Evolutionary conservation across 1,284 basidiomycete genomes (phyloP).

Genomic region (Marasmius oreades): DNA sequence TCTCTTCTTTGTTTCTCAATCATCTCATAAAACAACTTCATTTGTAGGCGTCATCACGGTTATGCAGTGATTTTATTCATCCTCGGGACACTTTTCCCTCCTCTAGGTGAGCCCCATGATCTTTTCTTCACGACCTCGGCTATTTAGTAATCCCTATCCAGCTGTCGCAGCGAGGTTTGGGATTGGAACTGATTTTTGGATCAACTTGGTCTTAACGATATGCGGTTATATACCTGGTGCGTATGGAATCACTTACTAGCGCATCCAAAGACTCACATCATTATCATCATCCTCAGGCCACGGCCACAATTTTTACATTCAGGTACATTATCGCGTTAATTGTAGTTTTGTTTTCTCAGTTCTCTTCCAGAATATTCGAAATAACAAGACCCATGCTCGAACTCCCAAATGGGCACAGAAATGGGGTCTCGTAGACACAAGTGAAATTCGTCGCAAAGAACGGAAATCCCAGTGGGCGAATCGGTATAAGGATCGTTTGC

Average conservation of each 20-base stretch:
- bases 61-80: conserved; percentile 83
- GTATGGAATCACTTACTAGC: conserved; percentile 20
- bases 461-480: conserved; percentile 83
- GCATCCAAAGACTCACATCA: conserved; percentile 1
- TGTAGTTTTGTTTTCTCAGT: neutral
- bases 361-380: conserved; percentile 77
- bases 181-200: conserved; percentile 88
- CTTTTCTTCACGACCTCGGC: conserved; percentile 9
- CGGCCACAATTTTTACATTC: conserved; percentile 89
- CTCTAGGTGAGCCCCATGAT: conserved; percentile 60
- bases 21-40: conserved; percentile 24
- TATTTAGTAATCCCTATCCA: conserved; percentile 28
- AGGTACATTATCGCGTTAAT: conserved; percentile 40
- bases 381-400: conserved; percentile 88
- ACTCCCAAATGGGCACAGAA: conserved; percentile 94
- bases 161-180: conserved; percentile 96
- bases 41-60: conserved; percentile 75
- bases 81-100: conserved; percentile 80
- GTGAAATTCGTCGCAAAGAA: conserved; percentile 72
- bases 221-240: conserved; percentile 88
- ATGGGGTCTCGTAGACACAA: conserved; percentile 82
- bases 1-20: conserved; percentile 29
- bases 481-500: conserved; percentile 83
- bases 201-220: conserved; percentile 88
- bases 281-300: conserved; percentile 52